Evolutionary conservation across 2,329 filamentous ascomycete genomes (phyloP).

Genomic region (Trichoderma pleuroti): DNA sequence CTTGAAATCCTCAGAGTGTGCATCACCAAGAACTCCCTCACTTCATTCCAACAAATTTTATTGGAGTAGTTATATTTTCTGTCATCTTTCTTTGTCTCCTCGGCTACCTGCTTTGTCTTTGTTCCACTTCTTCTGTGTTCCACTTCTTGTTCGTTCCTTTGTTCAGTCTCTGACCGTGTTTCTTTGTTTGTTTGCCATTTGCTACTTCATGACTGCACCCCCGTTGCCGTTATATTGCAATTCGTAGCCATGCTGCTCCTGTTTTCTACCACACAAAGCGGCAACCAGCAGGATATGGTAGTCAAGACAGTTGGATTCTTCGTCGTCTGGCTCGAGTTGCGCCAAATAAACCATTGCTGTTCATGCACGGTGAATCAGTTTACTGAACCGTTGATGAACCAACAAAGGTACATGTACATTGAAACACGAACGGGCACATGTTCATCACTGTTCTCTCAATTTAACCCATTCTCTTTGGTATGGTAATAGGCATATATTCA

Average conservation of each 20-base stretch:
- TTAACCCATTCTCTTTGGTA: background rate
- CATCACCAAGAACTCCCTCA: background rate
- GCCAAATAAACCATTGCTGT: background rate
- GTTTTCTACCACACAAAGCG: no score
- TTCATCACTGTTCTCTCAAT: background rate
- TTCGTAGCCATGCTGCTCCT: no score
- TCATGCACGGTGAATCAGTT: background rate
- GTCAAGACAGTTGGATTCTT: background rate
- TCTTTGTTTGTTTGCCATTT: background rate
- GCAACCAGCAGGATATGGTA: background rate
- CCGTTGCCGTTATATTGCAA: no score
- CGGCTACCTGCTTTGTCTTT: background rate
- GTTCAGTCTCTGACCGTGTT: background rate
- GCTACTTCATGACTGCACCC: background rate
- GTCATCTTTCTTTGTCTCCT: background rate
- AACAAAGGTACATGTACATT: background rate
- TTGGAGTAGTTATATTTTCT: background rate
- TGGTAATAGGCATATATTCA: background rate
- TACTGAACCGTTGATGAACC: background rate
- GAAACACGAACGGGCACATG: background rate
- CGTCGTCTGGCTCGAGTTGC: background rate
- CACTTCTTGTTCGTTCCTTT: background rate
- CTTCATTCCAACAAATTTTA: background rate
- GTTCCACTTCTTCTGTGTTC: background rate
- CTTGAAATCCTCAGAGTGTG: background rate